phyloP scores from a whole-genome alignment of 2,329 filamentous ascomycete species.

The Aspergillus clavatus region DNA sequence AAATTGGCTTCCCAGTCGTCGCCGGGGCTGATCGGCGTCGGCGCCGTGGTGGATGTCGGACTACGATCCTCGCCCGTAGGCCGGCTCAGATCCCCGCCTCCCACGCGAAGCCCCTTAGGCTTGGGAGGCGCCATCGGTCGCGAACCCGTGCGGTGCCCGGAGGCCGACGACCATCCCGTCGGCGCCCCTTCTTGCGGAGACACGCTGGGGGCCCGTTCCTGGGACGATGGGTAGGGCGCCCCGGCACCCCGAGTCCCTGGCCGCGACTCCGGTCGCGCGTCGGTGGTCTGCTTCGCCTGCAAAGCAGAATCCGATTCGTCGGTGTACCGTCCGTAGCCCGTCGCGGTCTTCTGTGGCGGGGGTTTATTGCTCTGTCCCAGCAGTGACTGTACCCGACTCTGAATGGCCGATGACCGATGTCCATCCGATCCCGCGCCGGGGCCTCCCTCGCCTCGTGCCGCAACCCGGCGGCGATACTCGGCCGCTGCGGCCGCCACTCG shows the following conservation, averaged over 20 bases:
- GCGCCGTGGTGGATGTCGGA: slow-evolving; percentile 22
- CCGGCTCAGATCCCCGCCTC: slow-evolving; percentile 22
- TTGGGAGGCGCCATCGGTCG: slow-evolving; percentile 57
- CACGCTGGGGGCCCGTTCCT: slow-evolving; percentile 12
- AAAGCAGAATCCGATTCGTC: slow-evolving; percentile 42
- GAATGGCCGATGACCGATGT: slow-evolving; percentile 74
- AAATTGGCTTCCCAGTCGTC: slow-evolving; percentile 70
- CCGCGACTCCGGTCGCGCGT: slow-evolving; percentile 7
- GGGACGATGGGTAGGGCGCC: slow-evolving; percentile 14
- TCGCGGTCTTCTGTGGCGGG: slow-evolving; percentile 63
- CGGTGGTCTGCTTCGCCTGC: slow-evolving; percentile 36
- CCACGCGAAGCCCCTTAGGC: slow-evolving; percentile 54
- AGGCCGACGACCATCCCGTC: slow-evolving; percentile 14
- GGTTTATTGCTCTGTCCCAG: slow-evolving; percentile 68
- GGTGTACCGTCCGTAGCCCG: slow-evolving; percentile 86
- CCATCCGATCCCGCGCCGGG: slow-evolving; percentile 46
- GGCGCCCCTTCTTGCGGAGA: slow-evolving; percentile 17
- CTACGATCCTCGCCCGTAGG: slow-evolving; percentile 19
- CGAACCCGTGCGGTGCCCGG: slow-evolving; percentile 28
- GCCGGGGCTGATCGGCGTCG: slow-evolving; percentile 21
- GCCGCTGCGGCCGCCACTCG: slow-evolving; percentile 83
- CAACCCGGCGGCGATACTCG: slow-evolving; percentile 74
- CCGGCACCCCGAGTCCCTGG: slow-evolving; percentile 21
- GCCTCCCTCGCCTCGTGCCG: slow-evolving; percentile 53
- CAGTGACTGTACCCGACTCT: slow-evolving; percentile 82